Evolutionary conservation across 2,329 filamentous ascomycete genomes (phyloP).

Genomic region (Pseudogymnoascus sp.): DNA sequence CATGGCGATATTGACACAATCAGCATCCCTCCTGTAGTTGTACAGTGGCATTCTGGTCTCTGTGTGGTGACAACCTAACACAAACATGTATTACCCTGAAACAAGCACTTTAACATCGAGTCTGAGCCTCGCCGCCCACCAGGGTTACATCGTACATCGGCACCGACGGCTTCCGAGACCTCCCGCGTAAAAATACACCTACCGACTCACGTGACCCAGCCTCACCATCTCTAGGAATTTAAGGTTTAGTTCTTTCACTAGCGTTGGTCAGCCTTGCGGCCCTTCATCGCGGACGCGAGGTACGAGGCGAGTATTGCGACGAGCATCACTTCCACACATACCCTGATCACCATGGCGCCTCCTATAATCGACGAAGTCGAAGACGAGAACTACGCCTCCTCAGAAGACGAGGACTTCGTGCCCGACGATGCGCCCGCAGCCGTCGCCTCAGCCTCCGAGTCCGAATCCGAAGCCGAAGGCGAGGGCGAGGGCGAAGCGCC

Average conservation of each 20-base stretch:
- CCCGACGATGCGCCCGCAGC: slow-evolving; percentile 42
- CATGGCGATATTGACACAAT: background rate
- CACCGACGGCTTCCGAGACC: background rate
- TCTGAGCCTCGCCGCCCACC: background rate
- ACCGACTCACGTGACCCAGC: background rate
- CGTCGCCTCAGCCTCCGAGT: slow-evolving; percentile 41
- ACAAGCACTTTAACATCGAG: background rate
- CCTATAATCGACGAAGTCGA: slow-evolving; percentile 29
- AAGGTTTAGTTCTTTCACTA: background rate
- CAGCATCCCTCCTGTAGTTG: background rate
- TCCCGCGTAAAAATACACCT: background rate
- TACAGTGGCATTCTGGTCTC: background rate
- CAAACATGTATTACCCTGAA: background rate
- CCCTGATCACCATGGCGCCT: slow-evolving; percentile 22
- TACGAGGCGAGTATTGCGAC: background rate
- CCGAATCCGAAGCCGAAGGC: slow-evolving; percentile 33
- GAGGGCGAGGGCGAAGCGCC: slow-evolving; percentile 13
- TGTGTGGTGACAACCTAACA: background rate
- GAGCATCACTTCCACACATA: background rate
- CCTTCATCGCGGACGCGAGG: background rate
- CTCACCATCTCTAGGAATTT: background rate
- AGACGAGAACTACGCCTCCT: slow-evolving; percentile 54
- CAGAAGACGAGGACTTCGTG: slow-evolving; percentile 67
- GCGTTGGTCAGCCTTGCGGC: background rate
- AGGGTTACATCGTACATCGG: background rate